Percentiles rank a stretch among this genome's conserved stretches.
phyloP scores from a whole-genome alignment of 768 basidiomycete genomes.

The Phaffia australis region DNA sequence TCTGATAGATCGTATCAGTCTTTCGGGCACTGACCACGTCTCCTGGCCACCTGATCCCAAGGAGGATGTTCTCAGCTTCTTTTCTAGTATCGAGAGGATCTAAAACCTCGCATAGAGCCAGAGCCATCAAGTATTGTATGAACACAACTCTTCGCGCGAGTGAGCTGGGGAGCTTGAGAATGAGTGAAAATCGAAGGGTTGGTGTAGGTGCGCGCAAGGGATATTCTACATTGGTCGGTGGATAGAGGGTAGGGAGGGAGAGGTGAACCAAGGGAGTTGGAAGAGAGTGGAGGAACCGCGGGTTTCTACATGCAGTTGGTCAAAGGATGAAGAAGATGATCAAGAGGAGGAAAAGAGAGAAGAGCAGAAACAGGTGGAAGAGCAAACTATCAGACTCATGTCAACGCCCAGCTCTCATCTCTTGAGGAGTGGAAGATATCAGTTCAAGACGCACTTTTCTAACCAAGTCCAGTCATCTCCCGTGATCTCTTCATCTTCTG shows the following conservation, averaged over 20 bases:
- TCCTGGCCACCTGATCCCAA: conserved; percentile 83
- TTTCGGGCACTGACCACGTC: conserved; percentile 61
- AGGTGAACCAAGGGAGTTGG: conserved; percentile 70
- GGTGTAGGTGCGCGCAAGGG: conserved; percentile 86
- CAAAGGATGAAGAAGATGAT: no score
- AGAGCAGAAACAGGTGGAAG: neutral
- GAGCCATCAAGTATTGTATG: conserved; percentile 78
- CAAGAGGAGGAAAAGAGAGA: no score
- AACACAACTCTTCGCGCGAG: conserved; percentile 68
- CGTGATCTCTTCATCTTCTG: neutral
- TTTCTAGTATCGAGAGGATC: conserved; percentile 52
- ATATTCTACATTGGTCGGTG: conserved; percentile 78
- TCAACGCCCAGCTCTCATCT: conserved; percentile 71
- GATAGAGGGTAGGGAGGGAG: conserved; percentile 76
- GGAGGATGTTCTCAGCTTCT: no score
- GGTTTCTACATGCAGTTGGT: conserved; percentile 51
- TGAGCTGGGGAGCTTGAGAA: conserved; percentile 51
- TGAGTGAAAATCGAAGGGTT: conserved; percentile 71
- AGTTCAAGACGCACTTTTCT: conserved; percentile 67
- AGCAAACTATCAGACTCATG: conserved; percentile 48
- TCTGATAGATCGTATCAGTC: no score
- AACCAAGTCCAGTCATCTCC: conserved; percentile 32
- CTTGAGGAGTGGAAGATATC: conserved; percentile 82
- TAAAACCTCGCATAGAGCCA: conserved; percentile 82
- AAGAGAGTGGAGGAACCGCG: conserved; percentile 53